Percentiles rank a stretch among this genome's conserved stretches.
Conservation (phyloP, 2,329 filamentous ascomycete genomes). For the Penicillium oxalicum region DNA sequence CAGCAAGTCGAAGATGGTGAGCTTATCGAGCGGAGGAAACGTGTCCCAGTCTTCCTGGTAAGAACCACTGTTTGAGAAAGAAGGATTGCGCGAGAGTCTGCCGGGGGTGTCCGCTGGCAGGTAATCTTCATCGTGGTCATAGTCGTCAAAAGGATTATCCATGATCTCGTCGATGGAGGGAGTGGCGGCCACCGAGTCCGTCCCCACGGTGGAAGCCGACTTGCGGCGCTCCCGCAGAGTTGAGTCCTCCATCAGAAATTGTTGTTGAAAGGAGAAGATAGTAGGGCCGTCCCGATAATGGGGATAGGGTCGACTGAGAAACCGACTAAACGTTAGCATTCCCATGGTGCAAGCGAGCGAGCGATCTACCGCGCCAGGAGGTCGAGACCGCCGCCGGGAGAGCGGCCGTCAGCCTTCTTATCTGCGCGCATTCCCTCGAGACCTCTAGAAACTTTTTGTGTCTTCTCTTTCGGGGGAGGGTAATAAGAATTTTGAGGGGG, state of each 20-base stretch:
- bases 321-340: constrained; percentile 36
- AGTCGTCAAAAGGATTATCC: constrained; percentile 25
- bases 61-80: constrained; percentile 77
- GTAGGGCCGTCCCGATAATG: constrained; percentile 31
- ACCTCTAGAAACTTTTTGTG: neutral
- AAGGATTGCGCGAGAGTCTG: constrained; percentile 65
- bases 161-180: constrained; percentile 23
- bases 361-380: neutral
- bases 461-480: too few relatives aligned
- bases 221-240: constrained; percentile 17
- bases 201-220: constrained; percentile 18
- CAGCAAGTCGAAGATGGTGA: constrained; percentile 87
- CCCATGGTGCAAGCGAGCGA: constrained; percentile 21
- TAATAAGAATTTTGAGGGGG: neutral
- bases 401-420: neutral
- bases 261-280: constrained; percentile 34
- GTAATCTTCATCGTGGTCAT: constrained; percentile 24
- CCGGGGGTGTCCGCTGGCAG: constrained; percentile 27
- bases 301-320: constrained; percentile 33
- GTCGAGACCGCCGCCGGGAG: neutral
- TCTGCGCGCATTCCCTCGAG: neutral
- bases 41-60: constrained; percentile 84
- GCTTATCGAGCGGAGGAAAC: constrained; percentile 79
- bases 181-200: constrained; percentile 22
- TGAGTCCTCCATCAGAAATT: constrained; percentile 30